Conservation (phyloP, 805 yeast genomes). For the Ogataea philodendri region DNA sequence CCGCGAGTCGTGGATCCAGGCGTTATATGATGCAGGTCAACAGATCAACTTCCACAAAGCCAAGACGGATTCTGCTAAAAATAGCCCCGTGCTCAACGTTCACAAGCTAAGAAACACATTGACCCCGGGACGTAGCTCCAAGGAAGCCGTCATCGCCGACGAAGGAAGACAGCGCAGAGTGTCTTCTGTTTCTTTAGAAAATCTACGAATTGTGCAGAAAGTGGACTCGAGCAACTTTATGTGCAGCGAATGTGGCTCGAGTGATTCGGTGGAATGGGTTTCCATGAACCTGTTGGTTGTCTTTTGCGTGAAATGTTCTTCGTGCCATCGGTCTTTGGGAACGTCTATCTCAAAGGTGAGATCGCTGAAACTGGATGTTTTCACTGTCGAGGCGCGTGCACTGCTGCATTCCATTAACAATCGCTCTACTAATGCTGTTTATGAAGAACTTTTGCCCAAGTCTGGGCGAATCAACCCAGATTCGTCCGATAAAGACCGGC, state of each 20-base stretch:
- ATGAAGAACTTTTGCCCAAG: slow-evolving; percentile 45
- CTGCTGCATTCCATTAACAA: slow-evolving; percentile 57
- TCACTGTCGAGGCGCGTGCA: slow-evolving; percentile 56
- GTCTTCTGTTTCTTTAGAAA: slow-evolving; percentile 35
- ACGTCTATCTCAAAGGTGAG: slow-evolving; percentile 76
- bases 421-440: slow-evolving; percentile 50
- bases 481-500: slow-evolving; percentile 46
- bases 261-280: slow-evolving; percentile 77
- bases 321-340: slow-evolving; percentile 85
- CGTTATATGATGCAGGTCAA: slow-evolving; percentile 54
- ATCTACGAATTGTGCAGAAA: slow-evolving; percentile 39
- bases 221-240: slow-evolving; percentile 51
- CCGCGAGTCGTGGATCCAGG: slow-evolving; percentile 63
- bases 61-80: not conserved
- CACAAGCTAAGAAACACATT: slow-evolving; percentile 1
- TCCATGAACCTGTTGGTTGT: slow-evolving; percentile 70
- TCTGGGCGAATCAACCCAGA: slow-evolving; percentile 33
- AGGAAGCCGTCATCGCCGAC: slow-evolving; percentile 6
- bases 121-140: not conserved
- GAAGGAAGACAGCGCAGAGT: slow-evolving; percentile 29
- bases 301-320: slow-evolving; percentile 82
- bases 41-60: slow-evolving; percentile 25
- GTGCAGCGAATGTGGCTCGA: slow-evolving; percentile 80
- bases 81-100: slow-evolving; percentile 1
- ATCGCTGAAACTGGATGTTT: slow-evolving; percentile 72